Percentiles rank a stretch among this genome's conserved stretches.
Conservation (phyloP, 495 filamentous ascomycete species). For the Annulohypoxylon nitens region DNA sequence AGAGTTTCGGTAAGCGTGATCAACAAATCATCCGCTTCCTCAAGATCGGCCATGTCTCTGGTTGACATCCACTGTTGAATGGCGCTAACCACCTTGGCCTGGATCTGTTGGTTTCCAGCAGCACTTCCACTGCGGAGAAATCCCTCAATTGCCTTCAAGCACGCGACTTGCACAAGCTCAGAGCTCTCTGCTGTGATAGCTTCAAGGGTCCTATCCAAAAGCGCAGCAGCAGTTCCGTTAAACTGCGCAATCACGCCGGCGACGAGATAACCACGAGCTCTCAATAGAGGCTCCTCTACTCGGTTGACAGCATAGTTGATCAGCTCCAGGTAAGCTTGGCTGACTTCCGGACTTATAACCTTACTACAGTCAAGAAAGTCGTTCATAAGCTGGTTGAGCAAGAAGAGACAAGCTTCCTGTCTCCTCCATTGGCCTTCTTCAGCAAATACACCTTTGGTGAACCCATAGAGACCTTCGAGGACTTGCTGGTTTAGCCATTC, state of each 20-base stretch:
- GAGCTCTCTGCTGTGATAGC: conserved; percentile 79
- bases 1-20: conserved; percentile 91
- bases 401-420: conserved; percentile 83
- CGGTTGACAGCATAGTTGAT: conserved; percentile 81
- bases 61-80: conserved; percentile 81
- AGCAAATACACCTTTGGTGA: conserved; percentile 76
- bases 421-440: conserved; percentile 69
- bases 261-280: conserved; percentile 86
- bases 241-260: conserved; percentile 77
- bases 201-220: conserved; percentile 81
- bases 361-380: conserved; percentile 84
- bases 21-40: conserved; percentile 89
- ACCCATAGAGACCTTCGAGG: conserved; percentile 78
- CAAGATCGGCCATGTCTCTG: conserved; percentile 83
- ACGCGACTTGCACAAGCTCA: conserved; percentile 91
- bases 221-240: conserved; percentile 60
- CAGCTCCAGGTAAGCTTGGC: conserved; percentile 78
- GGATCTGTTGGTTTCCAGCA: conserved; percentile 67
- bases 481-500: conserved; percentile 83
- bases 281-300: conserved; percentile 72
- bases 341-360: conserved; percentile 72
- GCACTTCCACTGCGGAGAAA: conserved; percentile 70
- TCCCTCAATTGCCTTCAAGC: conserved; percentile 88
- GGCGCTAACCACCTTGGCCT: conserved; percentile 78
- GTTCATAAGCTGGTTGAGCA: conserved; percentile 82